phyloP scores from a whole-genome alignment of 345 rosid species.

The Arabidopsis thaliana region DNA sequence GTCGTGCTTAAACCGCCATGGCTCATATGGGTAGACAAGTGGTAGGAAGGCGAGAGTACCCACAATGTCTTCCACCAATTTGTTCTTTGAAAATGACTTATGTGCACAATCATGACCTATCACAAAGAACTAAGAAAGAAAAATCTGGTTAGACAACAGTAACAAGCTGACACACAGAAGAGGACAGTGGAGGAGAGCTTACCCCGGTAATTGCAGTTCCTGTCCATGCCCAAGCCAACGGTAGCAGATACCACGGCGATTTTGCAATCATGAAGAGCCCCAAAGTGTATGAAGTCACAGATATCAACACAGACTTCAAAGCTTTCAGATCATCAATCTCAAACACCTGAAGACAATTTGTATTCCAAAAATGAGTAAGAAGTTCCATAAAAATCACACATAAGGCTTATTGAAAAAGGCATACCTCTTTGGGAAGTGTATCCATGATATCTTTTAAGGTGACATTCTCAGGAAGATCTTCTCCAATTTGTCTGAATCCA shows the following conservation, averaged over 20 bases:
- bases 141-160: slow-evolving; percentile 13
- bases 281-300: slow-evolving; percentile 76
- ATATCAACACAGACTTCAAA: slow-evolving; percentile 81
- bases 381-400: neutral
- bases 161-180: neutral
- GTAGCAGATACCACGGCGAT: slow-evolving; percentile 93
- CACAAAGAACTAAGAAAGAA: slow-evolving; percentile 76
- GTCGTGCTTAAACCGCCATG: slow-evolving; percentile 97
- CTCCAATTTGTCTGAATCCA: slow-evolving; percentile 89
- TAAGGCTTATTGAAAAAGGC: neutral
- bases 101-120: slow-evolving; percentile 99
- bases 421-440: slow-evolving; percentile 83
- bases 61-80: slow-evolving; percentile 86
- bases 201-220: slow-evolving; percentile 97
- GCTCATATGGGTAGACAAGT: slow-evolving; percentile 89
- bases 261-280: slow-evolving; percentile 87
- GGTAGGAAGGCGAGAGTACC: slow-evolving; percentile 94
- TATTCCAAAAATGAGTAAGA: neutral
- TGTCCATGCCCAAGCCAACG: slow-evolving; percentile 98
- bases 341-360: slow-evolving; percentile 60
- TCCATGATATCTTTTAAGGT: slow-evolving; percentile 75
- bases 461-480: slow-evolving; percentile 79
- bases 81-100: slow-evolving; percentile 89
- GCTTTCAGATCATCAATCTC: slow-evolving; percentile 89
- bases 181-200: neutral